Conservation (phyloP, 2,329 filamentous ascomycete species). For the Colletotrichum eremochloae region DNA sequence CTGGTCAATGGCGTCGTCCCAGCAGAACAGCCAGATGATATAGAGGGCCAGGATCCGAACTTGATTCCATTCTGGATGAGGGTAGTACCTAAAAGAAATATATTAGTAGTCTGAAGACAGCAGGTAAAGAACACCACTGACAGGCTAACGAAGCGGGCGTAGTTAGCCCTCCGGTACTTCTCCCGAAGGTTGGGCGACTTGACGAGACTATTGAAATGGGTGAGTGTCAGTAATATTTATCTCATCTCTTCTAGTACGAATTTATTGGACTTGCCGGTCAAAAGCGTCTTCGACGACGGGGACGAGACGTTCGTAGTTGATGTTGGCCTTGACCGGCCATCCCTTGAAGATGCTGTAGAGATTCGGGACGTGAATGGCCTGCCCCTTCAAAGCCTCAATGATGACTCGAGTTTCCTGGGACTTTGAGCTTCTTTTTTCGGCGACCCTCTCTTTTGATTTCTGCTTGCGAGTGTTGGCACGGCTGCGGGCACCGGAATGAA, state of each 20-base stretch:
- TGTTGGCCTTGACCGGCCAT: conserved; percentile 47
- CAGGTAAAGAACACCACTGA: neutral
- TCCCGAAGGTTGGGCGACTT: conserved; percentile 15
- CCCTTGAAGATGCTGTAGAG: conserved; percentile 45
- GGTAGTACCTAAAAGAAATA: conserved; percentile 43
- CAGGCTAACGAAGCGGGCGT: conserved; percentile 36
- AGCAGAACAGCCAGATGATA: conserved; percentile 50
- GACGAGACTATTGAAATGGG: conserved; percentile 1
- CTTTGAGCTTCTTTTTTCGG: neutral
- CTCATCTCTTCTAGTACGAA: too few species aligned
- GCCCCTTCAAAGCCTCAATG: conserved; percentile 46
- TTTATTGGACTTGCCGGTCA: conserved; percentile 14
- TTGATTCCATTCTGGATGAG: conserved; percentile 41
- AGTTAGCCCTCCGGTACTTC: conserved; percentile 32
- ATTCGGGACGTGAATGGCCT: conserved; percentile 48
- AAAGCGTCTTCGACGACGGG: conserved; percentile 43
- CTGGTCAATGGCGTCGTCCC: conserved; percentile 52
- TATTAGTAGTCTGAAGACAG: neutral
- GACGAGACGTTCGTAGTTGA: conserved; percentile 43
- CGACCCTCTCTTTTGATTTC: neutral
- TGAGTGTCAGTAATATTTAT: neutral
- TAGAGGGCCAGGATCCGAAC: conserved; percentile 46
- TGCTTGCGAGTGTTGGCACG: neutral
- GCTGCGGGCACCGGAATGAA: too few species aligned
- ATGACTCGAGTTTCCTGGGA: conserved; percentile 30